A percentile compares a stretch with the other conserved stretches of the same genome.
These are phyloP conservation scores for Rhodamnia rubescens DNA, from an alignment of 345 rosid species.

Conservation along the genomic window DNA sequence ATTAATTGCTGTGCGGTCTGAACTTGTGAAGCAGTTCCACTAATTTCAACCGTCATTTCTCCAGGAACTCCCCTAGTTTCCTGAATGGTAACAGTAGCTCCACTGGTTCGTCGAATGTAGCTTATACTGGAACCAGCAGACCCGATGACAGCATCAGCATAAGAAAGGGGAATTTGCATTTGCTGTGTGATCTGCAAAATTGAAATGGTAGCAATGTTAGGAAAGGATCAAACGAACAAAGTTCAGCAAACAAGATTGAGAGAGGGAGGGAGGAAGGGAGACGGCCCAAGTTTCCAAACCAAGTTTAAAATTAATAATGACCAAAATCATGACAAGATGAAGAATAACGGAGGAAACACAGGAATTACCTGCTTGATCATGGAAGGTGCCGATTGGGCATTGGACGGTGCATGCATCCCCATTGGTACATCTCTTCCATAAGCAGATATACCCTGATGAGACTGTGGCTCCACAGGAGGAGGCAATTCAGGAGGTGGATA, in stretches of 20 bases:
- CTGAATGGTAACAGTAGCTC: slow-evolving; percentile 94
- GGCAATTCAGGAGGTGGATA: slow-evolving; percentile 80
- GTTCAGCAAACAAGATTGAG: not conserved
- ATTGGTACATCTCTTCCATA: slow-evolving; percentile 90
- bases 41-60: slow-evolving; percentile 98
- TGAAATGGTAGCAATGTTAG: not conserved
- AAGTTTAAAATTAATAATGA: not conserved
- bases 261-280: no score
- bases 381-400: slow-evolving; percentile 64
- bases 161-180: slow-evolving; percentile 88
- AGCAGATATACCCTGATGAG: slow-evolving; percentile 93
- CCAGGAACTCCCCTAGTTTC: slow-evolving; percentile 95
- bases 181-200: slow-evolving; percentile 69
- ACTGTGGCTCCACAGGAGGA: slow-evolving; percentile 82
- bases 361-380: slow-evolving; percentile 78
- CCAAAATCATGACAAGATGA: not conserved
- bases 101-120: slow-evolving; percentile 92
- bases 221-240: not conserved
- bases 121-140: slow-evolving; percentile 92
- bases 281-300: not conserved
- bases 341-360: not conserved
- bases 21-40: slow-evolving; percentile 91
- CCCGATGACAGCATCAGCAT: slow-evolving; percentile 98
- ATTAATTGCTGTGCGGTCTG: slow-evolving; percentile 97
- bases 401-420: slow-evolving; percentile 56